phyloP scores from a whole-genome alignment of 768 basidiomycete species.

The Tulasnella sp. region DNA sequence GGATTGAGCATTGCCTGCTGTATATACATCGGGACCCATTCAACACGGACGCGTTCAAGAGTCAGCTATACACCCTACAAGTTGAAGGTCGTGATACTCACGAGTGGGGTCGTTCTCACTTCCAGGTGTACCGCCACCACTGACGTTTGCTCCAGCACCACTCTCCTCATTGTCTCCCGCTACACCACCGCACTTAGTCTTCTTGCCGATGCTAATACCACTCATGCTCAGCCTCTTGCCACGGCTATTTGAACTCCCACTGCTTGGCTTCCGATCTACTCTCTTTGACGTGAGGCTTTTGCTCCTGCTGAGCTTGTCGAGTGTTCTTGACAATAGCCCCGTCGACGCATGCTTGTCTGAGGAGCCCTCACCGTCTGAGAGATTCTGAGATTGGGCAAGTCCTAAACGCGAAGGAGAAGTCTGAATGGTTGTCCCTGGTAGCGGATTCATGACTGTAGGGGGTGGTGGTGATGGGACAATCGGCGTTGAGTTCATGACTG shows the following conservation, averaged over 20 bases:
- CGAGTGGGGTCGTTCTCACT: not conserved
- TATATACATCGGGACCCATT: not conserved
- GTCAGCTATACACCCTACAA: not conserved
- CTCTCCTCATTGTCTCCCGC: not conserved
- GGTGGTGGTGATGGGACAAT: conserved; percentile 16
- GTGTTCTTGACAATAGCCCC: conserved; percentile 7
- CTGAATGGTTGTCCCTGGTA: conserved; percentile 22
- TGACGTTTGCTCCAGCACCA: not conserved
- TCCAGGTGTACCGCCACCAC: not conserved
- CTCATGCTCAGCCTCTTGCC: conserved; percentile 9
- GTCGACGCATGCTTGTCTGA: conserved; percentile 10
- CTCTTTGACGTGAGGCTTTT: not conserved
- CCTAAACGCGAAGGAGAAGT: conserved; percentile 18
- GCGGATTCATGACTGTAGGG: conserved; percentile 20
- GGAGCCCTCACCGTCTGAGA: conserved; percentile 25
- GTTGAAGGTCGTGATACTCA: not conserved
- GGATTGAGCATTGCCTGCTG: conserved; percentile 19
- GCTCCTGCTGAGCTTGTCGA: conserved; percentile 15
- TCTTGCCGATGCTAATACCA: not conserved
- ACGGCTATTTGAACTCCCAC: not conserved
- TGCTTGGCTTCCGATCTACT: not conserved
- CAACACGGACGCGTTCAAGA: not conserved
- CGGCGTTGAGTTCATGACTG: not conserved
- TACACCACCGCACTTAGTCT: not conserved
- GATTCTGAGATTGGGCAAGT: conserved; percentile 31